phyloP scores from a whole-genome alignment of 1,284 basidiomycete species.

The Sparassis latifolia region DNA sequence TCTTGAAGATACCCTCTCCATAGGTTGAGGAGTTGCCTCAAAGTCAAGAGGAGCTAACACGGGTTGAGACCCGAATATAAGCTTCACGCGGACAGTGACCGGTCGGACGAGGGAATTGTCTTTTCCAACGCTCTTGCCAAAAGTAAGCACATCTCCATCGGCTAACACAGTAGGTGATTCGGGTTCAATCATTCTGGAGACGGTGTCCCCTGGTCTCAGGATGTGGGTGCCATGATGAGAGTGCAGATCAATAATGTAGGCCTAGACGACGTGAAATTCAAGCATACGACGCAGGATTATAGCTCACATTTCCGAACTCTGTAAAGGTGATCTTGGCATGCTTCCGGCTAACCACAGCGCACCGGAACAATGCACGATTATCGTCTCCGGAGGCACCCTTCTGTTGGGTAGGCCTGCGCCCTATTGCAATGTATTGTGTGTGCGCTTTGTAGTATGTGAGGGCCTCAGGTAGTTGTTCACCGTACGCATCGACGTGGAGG shows the following conservation, averaged over 20 bases:
- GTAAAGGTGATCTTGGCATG: conserved; percentile 63
- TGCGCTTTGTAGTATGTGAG: conserved; percentile 38
- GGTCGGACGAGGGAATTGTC: conserved; percentile 52
- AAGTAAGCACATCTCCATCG: conserved; percentile 63
- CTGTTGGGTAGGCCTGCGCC: conserved; percentile 35
- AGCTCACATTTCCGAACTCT: conserved; percentile 48
- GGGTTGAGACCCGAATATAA: conserved; percentile 32
- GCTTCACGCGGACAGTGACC: conserved; percentile 49
- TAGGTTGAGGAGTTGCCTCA: conserved; percentile 2
- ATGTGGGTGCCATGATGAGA: conserved; percentile 63
- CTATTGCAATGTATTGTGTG: conserved; percentile 45
- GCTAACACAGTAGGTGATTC: conserved; percentile 43
- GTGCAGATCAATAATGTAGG: conserved; percentile 49
- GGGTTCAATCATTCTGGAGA: conserved; percentile 37
- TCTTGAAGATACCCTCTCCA: conserved; percentile 11
- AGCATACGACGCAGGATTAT: background rate
- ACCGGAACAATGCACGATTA: conserved; percentile 46
- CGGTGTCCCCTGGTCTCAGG: conserved; percentile 37
- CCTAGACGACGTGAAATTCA: conserved; percentile 27
- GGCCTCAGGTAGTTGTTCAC: conserved; percentile 26
- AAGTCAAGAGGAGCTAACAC: conserved; percentile 6
- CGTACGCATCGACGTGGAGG: conserved; percentile 40
- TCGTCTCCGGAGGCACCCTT: conserved; percentile 23
- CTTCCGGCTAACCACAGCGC: conserved; percentile 57
- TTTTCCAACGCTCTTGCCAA: conserved; percentile 65